phyloP scores from a whole-genome alignment of 2,329 filamentous ascomycete genomes.

The Penicillium expansum region DNA sequence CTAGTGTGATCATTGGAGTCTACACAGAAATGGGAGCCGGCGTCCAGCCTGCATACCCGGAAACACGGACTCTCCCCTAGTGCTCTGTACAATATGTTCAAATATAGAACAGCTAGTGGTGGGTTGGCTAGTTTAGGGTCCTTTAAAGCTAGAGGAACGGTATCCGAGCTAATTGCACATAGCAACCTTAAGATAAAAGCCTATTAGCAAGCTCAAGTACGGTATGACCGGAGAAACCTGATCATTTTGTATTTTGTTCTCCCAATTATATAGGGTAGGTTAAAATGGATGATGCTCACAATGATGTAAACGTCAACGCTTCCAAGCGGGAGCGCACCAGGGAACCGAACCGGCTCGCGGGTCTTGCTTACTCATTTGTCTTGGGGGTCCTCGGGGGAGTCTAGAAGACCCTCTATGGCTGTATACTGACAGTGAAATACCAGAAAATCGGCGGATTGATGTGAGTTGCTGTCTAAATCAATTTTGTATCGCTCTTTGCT shows the following conservation, averaged over 20 bases:
- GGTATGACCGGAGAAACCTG: not conserved
- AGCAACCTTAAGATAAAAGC: not conserved
- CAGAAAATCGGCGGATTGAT: not conserved
- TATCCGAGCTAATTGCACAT: not conserved
- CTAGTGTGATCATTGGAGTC: not conserved
- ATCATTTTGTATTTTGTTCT: not conserved
- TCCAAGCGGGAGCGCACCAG: conserved; percentile 15
- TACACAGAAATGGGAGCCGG: not conserved
- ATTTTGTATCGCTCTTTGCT: not conserved
- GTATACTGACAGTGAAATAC: not conserved
- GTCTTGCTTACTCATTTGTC: conserved; percentile 19
- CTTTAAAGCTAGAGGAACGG: not conserved
- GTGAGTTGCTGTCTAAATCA: no score
- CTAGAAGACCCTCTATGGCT: not conserved
- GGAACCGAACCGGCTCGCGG: conserved; percentile 10
- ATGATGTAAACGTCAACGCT: conserved; percentile 24
- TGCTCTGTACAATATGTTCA: not conserved
- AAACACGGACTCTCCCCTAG: not conserved
- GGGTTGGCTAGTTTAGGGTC: not conserved
- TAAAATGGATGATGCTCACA: conserved; percentile 26
- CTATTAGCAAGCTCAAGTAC: not conserved
- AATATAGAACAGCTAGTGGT: not conserved
- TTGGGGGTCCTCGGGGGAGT: not conserved
- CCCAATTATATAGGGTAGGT: not conserved
- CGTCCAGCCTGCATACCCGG: not conserved